Evolutionary conservation across 495 filamentous ascomycete genomes (phyloP).

Genomic region (Monascus purpureus): DNA sequence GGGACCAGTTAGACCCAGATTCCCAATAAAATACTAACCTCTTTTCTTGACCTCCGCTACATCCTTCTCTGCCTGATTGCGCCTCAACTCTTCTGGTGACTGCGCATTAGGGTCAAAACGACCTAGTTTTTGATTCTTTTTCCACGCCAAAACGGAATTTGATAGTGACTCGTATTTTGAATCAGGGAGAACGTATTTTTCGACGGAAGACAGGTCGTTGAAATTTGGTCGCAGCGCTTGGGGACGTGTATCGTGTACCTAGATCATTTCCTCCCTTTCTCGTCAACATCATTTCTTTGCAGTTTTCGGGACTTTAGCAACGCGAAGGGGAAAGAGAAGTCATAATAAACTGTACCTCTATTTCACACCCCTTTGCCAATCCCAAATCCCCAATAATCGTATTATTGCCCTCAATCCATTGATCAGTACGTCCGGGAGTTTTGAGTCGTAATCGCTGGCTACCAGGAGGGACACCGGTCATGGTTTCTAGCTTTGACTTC

Average conservation of each 20-base stretch:
- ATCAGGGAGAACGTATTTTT: conserved; percentile 73
- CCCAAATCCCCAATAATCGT: conserved; percentile 23
- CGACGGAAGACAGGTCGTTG: conserved; percentile 61
- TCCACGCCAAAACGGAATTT: conserved; percentile 87
- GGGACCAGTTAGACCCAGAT: not conserved
- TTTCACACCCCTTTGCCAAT: conserved; percentile 26
- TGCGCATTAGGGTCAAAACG: conserved; percentile 85
- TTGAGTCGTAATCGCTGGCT: conserved; percentile 52
- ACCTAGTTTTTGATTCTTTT: conserved; percentile 78
- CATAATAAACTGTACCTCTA: conserved; percentile 21
- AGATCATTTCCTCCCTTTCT: no score
- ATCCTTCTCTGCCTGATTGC: conserved; percentile 52
- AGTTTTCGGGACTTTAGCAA: no score
- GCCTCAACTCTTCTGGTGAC: conserved; percentile 39
- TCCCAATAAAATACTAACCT: conserved; percentile 19
- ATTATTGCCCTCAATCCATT: conserved; percentile 27
- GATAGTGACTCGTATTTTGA: conserved; percentile 70
- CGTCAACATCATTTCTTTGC: no score
- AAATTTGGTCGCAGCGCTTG: conserved; percentile 56
- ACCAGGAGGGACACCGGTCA: conserved; percentile 80
- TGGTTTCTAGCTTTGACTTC: conserved; percentile 79
- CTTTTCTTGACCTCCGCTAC: conserved; percentile 49
- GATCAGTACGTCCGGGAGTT: conserved; percentile 18
- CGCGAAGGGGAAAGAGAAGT: conserved; percentile 5
- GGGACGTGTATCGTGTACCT: conserved; percentile 76